These are phyloP conservation scores for Rhododendron griersonianum DNA, from an alignment of 148 eudicot genomes.

Conservation along the genomic window DNA sequence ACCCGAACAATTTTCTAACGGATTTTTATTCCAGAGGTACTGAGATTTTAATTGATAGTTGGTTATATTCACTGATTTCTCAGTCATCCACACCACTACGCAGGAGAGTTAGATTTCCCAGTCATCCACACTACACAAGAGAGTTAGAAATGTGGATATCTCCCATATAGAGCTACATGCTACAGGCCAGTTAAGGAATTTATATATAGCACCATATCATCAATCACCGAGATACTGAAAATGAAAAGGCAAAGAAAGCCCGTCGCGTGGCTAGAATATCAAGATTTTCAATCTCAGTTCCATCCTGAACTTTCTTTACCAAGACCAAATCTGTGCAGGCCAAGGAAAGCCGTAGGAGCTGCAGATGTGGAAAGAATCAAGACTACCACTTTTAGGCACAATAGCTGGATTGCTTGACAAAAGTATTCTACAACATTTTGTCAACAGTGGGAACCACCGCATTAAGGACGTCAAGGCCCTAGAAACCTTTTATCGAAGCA, in stretches of 20 bases:
- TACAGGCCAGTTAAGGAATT: background rate
- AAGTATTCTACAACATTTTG: background rate
- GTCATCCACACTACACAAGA: too few species aligned
- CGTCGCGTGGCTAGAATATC: background rate
- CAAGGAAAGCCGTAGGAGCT: background rate
- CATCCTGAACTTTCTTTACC: background rate
- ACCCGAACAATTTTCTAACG: background rate
- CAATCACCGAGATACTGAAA: background rate
- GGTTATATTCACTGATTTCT: too few species aligned
- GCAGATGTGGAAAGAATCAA: background rate
- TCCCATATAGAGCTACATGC: background rate
- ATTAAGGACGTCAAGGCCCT: background rate
- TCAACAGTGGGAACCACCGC: background rate
- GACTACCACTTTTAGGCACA: background rate
- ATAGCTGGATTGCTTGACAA: background rate
- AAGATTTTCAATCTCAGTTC: background rate
- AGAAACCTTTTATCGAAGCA: background rate
- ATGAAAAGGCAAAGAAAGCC: background rate
- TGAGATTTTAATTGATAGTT: too few species aligned
- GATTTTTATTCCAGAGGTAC: background rate
- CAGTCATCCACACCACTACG: background rate
- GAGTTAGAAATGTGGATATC: background rate
- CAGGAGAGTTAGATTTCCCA: too few species aligned
- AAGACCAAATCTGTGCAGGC: background rate
- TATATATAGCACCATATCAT: background rate